Evolutionary conservation across 202 grass and related monocot species (phyloP).

Genomic region (Cymbopogon flexuosus): DNA sequence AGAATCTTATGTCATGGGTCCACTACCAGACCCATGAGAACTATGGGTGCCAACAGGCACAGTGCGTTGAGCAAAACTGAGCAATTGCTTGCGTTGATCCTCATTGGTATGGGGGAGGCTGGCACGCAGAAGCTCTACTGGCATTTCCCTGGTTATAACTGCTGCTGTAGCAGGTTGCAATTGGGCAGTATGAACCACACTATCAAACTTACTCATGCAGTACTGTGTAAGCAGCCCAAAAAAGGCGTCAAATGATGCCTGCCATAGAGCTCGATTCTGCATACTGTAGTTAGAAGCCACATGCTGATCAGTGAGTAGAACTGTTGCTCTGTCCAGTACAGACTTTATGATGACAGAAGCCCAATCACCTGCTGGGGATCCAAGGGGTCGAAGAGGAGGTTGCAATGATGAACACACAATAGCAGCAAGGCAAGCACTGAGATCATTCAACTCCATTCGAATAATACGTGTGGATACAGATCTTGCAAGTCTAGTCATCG

Average conservation of each 20-base stretch:
- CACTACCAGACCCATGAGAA: constrained; percentile 32
- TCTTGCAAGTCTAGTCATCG: constrained; percentile 42
- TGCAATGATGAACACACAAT: constrained; percentile 66
- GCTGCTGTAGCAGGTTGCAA: constrained; percentile 38
- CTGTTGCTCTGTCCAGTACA: constrained; percentile 62
- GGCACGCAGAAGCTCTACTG: constrained; percentile 65
- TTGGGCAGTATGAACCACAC: constrained; percentile 48
- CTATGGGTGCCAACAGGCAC: constrained; percentile 40
- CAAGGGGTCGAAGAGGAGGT: constrained; percentile 71
- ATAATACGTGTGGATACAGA: constrained; percentile 43
- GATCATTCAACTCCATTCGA: constrained; percentile 57
- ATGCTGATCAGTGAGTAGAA: constrained; percentile 50
- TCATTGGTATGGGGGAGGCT: constrained; percentile 87
- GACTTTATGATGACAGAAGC: constrained; percentile 65
- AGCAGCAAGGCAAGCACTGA: constrained; percentile 85
- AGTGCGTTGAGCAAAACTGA: constrained; percentile 68
- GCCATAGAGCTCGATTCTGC: constrained; percentile 54
- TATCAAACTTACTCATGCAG: constrained; percentile 68
- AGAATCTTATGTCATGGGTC: constrained; percentile 30
- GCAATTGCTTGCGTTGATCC: constrained; percentile 55
- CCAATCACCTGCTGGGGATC: constrained; percentile 52
- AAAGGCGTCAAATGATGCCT: constrained; percentile 75
- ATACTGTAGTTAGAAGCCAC: constrained; percentile 38
- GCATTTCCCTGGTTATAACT: constrained; percentile 61
- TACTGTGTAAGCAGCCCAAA: constrained; percentile 64